phyloP scores from a whole-genome alignment of 495 filamentous ascomycete species.

The Penicillium dipodomyicola region DNA sequence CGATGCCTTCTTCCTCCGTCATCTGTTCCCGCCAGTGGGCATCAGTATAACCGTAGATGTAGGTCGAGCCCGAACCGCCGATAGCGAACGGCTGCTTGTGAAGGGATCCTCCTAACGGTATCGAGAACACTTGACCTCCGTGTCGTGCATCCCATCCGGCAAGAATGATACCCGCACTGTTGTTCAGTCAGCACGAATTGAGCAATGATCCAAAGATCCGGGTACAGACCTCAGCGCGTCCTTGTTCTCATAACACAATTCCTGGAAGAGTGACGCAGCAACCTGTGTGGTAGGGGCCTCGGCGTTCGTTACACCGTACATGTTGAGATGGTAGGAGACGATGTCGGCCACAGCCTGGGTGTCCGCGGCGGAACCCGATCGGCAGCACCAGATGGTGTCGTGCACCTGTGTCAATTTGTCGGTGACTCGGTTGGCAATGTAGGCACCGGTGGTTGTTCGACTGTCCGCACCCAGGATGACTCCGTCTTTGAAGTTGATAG shows the following conservation, averaged over 20 bases:
- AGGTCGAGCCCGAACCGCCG: slow-evolving; percentile 94
- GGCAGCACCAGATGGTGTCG: slow-evolving; percentile 99
- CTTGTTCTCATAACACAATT: slow-evolving; percentile 97
- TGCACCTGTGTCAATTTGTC: slow-evolving; percentile 98
- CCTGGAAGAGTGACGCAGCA: slow-evolving; percentile 92
- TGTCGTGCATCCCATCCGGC: slow-evolving; percentile 92
- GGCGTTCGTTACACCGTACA: slow-evolving; percentile 85
- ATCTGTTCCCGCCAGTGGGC: slow-evolving; percentile 94
- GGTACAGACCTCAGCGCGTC: slow-evolving; percentile 70
- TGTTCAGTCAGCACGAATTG: slow-evolving; percentile 24
- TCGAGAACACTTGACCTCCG: slow-evolving; percentile 95
- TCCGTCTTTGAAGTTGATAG: slow-evolving; percentile 95
- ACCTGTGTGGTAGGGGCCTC: slow-evolving; percentile 90
- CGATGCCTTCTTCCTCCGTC: slow-evolving; percentile 88
- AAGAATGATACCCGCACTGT: slow-evolving; percentile 93
- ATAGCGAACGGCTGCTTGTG: slow-evolving; percentile 97
- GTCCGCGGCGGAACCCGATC: slow-evolving; percentile 93
- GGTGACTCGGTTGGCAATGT: slow-evolving; percentile 98
- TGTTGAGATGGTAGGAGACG: slow-evolving; percentile 90
- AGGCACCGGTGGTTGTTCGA: slow-evolving; percentile 96
- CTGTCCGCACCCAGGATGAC: slow-evolving; percentile 96
- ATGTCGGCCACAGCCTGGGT: slow-evolving; percentile 98
- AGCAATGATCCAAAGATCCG: background rate
- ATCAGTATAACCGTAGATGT: slow-evolving; percentile 99
- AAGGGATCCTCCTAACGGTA: slow-evolving; percentile 92